Evolutionary conservation across 164 flowering plant genomes (phyloP), one percentile per base, ranked within the genome.

Genomic region (Vitis labrusca): DNA sequence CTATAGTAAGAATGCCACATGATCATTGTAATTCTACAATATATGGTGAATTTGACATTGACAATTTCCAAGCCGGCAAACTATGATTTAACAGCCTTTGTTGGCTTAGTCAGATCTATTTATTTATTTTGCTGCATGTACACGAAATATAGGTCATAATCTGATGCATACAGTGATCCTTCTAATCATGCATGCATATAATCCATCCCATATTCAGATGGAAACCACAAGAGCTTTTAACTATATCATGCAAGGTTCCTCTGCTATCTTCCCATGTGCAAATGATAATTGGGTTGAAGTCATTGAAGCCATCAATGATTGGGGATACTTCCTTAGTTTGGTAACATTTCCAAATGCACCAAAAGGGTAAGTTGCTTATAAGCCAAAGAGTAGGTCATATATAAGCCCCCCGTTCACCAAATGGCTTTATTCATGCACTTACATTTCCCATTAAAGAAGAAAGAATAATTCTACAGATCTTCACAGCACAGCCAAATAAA

Each of bases 261-360:
- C 59, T 15, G 61, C 44, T 37, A n/a, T 61, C 44, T 65, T 68
- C 17, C 71, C 77, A 70, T 71, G 71, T 71, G 74, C 68, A 71
- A 66, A 71, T 71, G 68, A 75, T 75, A 27, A 66, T 59, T 71
- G 49, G 50, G 51, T 4, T 70, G 74, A 75, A 52, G 74, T 64
- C 66, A 70, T 61, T 9, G 48, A 56, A 65, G 59, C 37, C 16
- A 58, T 59, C 67, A 75, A 70, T 70, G 67, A 70, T 61, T 61
- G 27, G 12, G 55, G 8, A 27, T 29, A 5, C 50, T 60, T 60
- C 17, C 66, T 64, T 11, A 13, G 51, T 53, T 68, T 50, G 7
- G 11, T 50, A 50, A 30, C 49, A 54, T 11, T 59, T 71, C n/a
- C 50, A 49, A 13, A 27, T 47, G 9, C 16, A 23, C 50, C 32